phyloP scores from a whole-genome alignment of 2,329 filamentous ascomycete species.

The Beauveria bassiana region DNA sequence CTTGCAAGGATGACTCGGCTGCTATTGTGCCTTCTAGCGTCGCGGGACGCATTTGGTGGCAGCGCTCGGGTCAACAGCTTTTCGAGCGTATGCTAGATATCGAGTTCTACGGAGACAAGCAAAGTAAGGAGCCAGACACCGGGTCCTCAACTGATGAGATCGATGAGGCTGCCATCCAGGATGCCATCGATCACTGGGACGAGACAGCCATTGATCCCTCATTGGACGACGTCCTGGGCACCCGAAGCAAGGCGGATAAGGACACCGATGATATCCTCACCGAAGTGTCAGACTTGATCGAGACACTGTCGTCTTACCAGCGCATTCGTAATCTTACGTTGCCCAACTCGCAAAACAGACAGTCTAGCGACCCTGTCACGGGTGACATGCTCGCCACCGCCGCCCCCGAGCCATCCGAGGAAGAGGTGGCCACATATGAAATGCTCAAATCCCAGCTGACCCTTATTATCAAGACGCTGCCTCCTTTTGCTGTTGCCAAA shows the following conservation, averaged over 20 bases:
- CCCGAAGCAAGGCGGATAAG: slow-evolving; percentile 52
- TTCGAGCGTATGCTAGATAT: slow-evolving; percentile 58
- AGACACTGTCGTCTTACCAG: slow-evolving; percentile 71
- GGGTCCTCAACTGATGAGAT: slow-evolving; percentile 29
- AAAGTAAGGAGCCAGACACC: slow-evolving; percentile 28
- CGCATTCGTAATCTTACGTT: slow-evolving; percentile 67
- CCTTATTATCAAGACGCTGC: slow-evolving; percentile 65
- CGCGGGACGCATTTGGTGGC: slow-evolving; percentile 69
- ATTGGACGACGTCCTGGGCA: slow-evolving; percentile 44
- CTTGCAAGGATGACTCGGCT: slow-evolving; percentile 63
- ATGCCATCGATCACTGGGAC: slow-evolving; percentile 52
- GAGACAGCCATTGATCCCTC: slow-evolving; percentile 50
- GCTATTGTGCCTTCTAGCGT: slow-evolving; percentile 61
- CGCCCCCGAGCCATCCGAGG: slow-evolving; percentile 58
- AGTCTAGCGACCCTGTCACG: slow-evolving; percentile 53
- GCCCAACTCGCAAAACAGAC: slow-evolving; percentile 54
- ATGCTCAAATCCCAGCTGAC: slow-evolving; percentile 67
- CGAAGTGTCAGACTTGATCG: slow-evolving; percentile 67
- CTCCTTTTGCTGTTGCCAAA: slow-evolving; percentile 79
- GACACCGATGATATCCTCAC: slow-evolving; percentile 62
- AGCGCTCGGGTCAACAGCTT: slow-evolving; percentile 56
- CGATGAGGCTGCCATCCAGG: slow-evolving; percentile 44
- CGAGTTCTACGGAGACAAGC: slow-evolving; percentile 35
- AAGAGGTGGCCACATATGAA: slow-evolving; percentile 57
- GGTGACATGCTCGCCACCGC: slow-evolving; percentile 62